Evolutionary conservation across 129 eudicot genomes (phyloP), one percentile per base, ranked within the genome.

Genomic region (Logfia minima): DNA sequence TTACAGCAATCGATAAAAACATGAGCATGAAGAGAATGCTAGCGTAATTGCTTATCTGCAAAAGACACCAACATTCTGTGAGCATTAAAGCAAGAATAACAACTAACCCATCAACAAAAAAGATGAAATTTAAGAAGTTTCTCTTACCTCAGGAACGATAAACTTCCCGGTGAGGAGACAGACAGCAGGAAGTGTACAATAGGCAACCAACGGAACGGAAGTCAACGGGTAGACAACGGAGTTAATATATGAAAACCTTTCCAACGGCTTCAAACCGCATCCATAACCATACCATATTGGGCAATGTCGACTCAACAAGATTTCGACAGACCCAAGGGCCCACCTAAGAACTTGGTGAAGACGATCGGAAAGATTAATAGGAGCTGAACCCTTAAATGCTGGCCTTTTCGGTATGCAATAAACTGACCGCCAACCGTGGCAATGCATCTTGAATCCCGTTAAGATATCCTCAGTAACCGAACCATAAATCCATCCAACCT

Each of bases 401-500:
- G 95, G 77, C 78, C 94, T 75, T 66, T 87, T 91, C 18, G 97
- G 97, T 21, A 92, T 92, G 88, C 97, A 92, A 77, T 92, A 92
- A 14, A 92, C 97, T 6, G 97, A 92, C 37, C 97, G 60, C 97
- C 97, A 92, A 3, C 97, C 97, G 63, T 92, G 97, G 80, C 95
- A 92, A 74, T 92, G 97, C 95, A 92, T 92, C 81, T 92, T 92
- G 80, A 92, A 92, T 1, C 97, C 97, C 66, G 97, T 92, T 45
- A 92, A 84, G 71, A 92, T 92, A 84, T 92, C 97, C 77, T 92
- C 97, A 14, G 97, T 92, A 60, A 92, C 97, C 31, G 92, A 92
- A 17, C 95, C 97, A 26, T 92, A 92, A 76, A 92, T 92, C 97
- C 97, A 92, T 28, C 97, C 97, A 80, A 92, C 89, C 97, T 92